Evolutionary conservation across 1,284 basidiomycete species (phyloP), one percentile per base, ranked within the genome.

Genomic region (Moniliophthora roreri): DNA sequence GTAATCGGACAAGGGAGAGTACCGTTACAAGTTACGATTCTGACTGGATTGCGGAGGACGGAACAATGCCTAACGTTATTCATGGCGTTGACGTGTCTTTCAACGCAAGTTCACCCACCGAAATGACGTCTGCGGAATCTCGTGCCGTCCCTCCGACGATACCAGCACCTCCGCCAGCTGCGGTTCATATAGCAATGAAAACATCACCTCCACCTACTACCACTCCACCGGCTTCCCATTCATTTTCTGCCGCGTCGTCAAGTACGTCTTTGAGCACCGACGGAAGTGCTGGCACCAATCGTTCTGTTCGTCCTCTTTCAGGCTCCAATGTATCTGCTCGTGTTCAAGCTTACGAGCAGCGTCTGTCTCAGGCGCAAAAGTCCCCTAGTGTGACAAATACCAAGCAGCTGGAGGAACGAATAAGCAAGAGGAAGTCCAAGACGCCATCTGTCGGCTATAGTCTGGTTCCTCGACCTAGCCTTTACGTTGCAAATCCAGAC

Each of bases 401-500:
- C 46, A 66, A 63, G 59, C 60, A 66, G 23, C 59, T 57, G 28
- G 64, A 65, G 58, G 71, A 69, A 51, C 57, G 66, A 53, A 52
- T 63, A 60, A 52, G 60, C 58, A 61, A 66, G 59, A 66, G 68
- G 58, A 61, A 51, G 24, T 28, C 52, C 1, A 32, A 32, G 11
- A 32, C 28, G 50, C 55, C 35, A 62, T 41, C 64, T 23, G 66
- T 77, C 16, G 70, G 76, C 50, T 85, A 84, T 63, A 81, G 82
- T 13, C 71, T 85, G 35, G 80, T 76, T 32, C 81, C 80, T 35
- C 73, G 77, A 57, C 69, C 77, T 11, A 78, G 77, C 55, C 70
- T 86, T 16, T 86, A 79, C 59, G 72, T 87, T 48, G 82, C 81
- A 36, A 86, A 86, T 67, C 83, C 84, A 18, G 82, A 85, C 60